Evolutionary conservation across 208 protist genomes (phyloP).

Genomic region (Novymonas esmeraldas): DNA sequence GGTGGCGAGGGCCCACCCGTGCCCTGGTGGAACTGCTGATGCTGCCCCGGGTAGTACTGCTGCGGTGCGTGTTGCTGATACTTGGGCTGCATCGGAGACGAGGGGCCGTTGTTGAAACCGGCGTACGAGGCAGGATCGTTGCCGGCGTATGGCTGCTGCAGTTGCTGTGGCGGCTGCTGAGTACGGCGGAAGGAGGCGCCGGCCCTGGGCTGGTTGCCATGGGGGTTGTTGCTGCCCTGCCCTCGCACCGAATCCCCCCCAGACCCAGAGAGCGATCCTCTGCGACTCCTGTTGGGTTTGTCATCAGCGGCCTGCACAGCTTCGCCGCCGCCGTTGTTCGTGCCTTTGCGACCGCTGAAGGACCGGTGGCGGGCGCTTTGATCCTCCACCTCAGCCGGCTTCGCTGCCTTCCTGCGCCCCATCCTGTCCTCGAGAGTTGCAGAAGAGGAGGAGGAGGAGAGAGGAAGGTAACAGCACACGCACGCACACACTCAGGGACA

Average conservation of each 20-base stretch:
- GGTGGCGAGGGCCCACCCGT: not conserved
- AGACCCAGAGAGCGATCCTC: not conserved
- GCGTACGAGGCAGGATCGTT: no score
- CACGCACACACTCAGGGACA: not conserved
- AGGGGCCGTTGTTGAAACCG: not conserved
- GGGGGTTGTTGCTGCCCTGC: not conserved
- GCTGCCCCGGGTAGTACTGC: not conserved
- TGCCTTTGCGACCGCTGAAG: not conserved
- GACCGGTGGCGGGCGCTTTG: not conserved
- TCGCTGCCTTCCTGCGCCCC: slow-evolving; percentile 13
- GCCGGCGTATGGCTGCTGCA: not conserved
- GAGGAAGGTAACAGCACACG: not conserved
- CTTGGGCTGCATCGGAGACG: not conserved
- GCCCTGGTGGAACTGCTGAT: not conserved
- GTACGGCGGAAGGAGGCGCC: slow-evolving; percentile 13
- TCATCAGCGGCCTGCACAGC: slow-evolving; percentile 4
- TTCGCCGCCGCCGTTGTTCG: not conserved
- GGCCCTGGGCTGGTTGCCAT: not conserved
- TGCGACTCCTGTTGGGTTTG: slow-evolving; percentile 4
- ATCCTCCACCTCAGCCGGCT: not conserved
- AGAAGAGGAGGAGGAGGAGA: slow-evolving; percentile 10
- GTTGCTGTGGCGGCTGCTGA: not conserved
- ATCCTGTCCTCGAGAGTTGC: not conserved
- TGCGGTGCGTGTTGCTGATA: not conserved
- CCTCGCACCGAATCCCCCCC: not conserved